Base-by-base conservation (phyloP, 1,139 yeast species). In the Nadsonia commutata region DNA sequence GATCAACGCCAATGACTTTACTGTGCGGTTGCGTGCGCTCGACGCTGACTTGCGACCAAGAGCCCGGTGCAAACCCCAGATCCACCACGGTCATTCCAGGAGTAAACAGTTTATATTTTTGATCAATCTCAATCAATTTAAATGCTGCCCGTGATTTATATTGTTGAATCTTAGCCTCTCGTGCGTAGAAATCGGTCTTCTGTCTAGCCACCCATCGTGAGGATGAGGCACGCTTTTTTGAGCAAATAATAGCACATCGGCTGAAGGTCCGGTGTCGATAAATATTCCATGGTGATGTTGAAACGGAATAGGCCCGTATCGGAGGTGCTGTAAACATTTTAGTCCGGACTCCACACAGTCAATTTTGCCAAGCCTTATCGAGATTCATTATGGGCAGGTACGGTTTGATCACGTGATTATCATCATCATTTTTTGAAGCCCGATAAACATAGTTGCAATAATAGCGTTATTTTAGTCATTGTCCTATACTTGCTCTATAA, bases 41-140 rank as follows among this genome's bases (percentile, higher is more conserved):
- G 5, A 74, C 73, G 0, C 94, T 80, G 27, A 82, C 93, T 51
- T 79, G 84, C 11, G 88, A 72, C 98, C 98, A 90, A 31, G 94
- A 88, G 0, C 98, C 98, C 0, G 98, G 98, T 0, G 94, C 94
- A 58, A 72, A 90, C 1, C 98, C 98, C 42, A 90, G 66, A 62
- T 90, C 98, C 3, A 90, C 76, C 0, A 90, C 80, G 44, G 80
- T 76, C 52, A 64, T 67, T 8, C 69, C 67, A 6, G 72, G 67
- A 45, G 64, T 64, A 58, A 90, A 78, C 2, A 90, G 49, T 22
- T 66, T 63, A 60, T 69, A 80, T 55, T 72, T 76, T 23, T 76
- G 67, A 57, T 86, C 78, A 31, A 90, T 68, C 56, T 65, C 66
- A 18, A 77, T 58, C 38, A 90, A 66, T 57, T 90, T 90, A 64